phyloP scores from a whole-genome alignment of 139 green algal genomes.

The Coelastrella sp. region DNA sequence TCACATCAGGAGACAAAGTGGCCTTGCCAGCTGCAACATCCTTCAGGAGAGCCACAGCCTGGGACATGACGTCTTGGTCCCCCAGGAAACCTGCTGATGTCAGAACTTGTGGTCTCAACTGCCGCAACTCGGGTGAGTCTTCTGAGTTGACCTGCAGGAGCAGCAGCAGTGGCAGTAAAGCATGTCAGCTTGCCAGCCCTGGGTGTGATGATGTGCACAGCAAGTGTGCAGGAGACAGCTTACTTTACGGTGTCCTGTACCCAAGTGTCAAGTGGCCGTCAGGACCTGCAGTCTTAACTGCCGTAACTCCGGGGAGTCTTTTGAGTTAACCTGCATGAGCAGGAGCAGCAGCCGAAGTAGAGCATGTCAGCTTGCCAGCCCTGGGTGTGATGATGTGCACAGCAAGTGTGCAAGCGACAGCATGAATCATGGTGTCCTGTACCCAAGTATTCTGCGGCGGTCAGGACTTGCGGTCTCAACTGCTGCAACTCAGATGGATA shows the following conservation, averaged over 20 bases:
- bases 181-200: too few relatives aligned
- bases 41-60: neutral
- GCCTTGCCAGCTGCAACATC: neutral
- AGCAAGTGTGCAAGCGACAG: neutral
- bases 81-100: conserved; percentile 49
- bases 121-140: neutral
- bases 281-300: conserved; percentile 58
- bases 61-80: neutral
- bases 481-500: conserved; percentile 20
- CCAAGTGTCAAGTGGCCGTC: conserved; percentile 46
- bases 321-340: neutral
- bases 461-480: conserved; percentile 57
- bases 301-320: neutral
- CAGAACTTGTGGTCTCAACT: conserved; percentile 59
- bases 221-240: neutral
- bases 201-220: neutral
- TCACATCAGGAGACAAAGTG: conserved; percentile 55
- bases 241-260: neutral
- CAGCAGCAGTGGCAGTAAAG: neutral
- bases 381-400: neutral
- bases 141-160: neutral
- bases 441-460: conserved; percentile 44
- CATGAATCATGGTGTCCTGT: too few relatives aligned
- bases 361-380: too few relatives aligned
- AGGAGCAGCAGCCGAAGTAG: neutral